phyloP scores from a whole-genome alignment of 2,329 filamentous ascomycete species.

The Penicillium sp. region DNA sequence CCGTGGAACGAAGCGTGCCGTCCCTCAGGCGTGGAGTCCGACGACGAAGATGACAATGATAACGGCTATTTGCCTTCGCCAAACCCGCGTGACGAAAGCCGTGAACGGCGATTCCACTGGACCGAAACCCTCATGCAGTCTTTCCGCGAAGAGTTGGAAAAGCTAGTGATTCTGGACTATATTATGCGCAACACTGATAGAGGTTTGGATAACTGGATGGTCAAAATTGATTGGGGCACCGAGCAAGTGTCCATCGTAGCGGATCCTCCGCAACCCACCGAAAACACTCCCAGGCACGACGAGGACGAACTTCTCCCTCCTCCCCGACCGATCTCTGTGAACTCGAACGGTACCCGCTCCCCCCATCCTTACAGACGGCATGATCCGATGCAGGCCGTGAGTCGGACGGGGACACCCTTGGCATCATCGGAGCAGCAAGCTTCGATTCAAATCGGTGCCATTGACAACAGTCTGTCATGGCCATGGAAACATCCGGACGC shows the following conservation, averaged over 20 bases:
- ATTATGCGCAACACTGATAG: slow-evolving; percentile 98
- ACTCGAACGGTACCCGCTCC: slow-evolving; percentile 37
- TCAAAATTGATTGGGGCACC: slow-evolving; percentile 82
- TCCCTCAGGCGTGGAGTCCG: slow-evolving; percentile 56
- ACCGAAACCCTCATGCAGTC: slow-evolving; percentile 82
- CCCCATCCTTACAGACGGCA: slow-evolving; percentile 69
- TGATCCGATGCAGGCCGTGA: slow-evolving; percentile 74
- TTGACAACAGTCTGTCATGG: slow-evolving; percentile 97
- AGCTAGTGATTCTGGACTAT: slow-evolving; percentile 94
- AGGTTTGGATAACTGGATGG: slow-evolving; percentile 99
- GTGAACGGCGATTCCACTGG: slow-evolving; percentile 65
- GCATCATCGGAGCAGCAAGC: slow-evolving; percentile 46
- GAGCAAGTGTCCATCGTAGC: slow-evolving; percentile 80
- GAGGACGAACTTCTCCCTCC: slow-evolving; percentile 46
- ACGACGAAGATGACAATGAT: slow-evolving; percentile 58
- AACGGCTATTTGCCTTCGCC: slow-evolving; percentile 38
- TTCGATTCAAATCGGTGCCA: slow-evolving; percentile 76
- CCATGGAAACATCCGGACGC: slow-evolving; percentile 99
- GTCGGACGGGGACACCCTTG: slow-evolving; percentile 51
- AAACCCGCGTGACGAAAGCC: slow-evolving; percentile 44
- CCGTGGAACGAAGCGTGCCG: slow-evolving; percentile 79
- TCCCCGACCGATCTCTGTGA: slow-evolving; percentile 58
- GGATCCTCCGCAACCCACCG: slow-evolving; percentile 67
- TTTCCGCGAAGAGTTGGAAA: slow-evolving; percentile 92
- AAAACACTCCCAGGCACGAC: slow-evolving; percentile 41